Percentiles rank a stretch among this genome's conserved stretches.
These are phyloP conservation scores for Penicillium diatomitis DNA, from an alignment of 495 filamentous ascomycete genomes.

Conservation along the genomic window DNA sequence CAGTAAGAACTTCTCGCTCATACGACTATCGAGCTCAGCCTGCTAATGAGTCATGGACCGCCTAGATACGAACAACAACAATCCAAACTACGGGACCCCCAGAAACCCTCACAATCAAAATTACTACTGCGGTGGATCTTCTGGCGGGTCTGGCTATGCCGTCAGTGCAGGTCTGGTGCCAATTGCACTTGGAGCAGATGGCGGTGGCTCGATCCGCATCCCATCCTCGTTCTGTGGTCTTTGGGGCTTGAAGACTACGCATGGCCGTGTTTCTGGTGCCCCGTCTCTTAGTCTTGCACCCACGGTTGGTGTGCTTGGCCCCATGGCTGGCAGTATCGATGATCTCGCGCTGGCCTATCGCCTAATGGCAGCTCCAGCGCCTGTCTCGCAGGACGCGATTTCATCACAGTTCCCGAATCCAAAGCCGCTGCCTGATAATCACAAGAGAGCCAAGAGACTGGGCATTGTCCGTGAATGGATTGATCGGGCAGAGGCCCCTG, in stretches of 20 bases:
- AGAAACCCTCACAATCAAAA: slow-evolving; percentile 69
- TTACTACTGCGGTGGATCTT: slow-evolving; percentile 87
- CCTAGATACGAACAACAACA: slow-evolving; percentile 73
- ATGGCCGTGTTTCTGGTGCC: slow-evolving; percentile 59
- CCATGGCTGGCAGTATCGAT: slow-evolving; percentile 65
- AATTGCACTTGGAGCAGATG: slow-evolving; percentile 76
- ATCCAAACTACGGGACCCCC: slow-evolving; percentile 71
- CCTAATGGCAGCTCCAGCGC: slow-evolving; percentile 63
- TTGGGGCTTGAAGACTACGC: slow-evolving; percentile 80
- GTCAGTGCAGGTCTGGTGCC: slow-evolving; percentile 69
- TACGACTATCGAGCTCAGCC: background rate
- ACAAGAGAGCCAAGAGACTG: slow-evolving; percentile 41
- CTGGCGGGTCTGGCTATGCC: slow-evolving; percentile 73
- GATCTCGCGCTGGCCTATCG: slow-evolving; percentile 81
- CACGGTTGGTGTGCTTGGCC: slow-evolving; percentile 61
- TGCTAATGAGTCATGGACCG: background rate
- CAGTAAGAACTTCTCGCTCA: slow-evolving; percentile 7
- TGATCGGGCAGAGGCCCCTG: slow-evolving; percentile 52
- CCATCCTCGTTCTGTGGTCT: slow-evolving; percentile 77
- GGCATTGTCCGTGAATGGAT: slow-evolving; percentile 75
- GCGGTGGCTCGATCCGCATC: slow-evolving; percentile 77
- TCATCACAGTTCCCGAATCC: slow-evolving; percentile 45
- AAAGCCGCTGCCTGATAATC: slow-evolving; percentile 8
- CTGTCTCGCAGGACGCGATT: slow-evolving; percentile 33
- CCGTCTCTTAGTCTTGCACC: slow-evolving; percentile 54